Base-by-base conservation (phyloP, 768 basidiomycete genomes). In the Tricholoma furcatifolium region DNA sequence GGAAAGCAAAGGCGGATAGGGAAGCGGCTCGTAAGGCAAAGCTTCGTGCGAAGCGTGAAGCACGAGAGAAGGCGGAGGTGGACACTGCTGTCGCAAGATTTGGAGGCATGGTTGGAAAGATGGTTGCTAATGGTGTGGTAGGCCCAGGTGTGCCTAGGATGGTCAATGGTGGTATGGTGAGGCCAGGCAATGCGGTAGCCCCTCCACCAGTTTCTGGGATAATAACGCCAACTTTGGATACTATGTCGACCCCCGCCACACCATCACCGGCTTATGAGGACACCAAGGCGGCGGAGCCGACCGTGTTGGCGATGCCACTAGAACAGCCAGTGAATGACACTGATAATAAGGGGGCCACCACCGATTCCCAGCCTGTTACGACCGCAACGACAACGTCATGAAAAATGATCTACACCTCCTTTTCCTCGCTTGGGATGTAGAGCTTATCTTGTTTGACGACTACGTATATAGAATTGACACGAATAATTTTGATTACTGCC, bases 21-120 rank as follows among this genome's bases (percentile, higher is more conserved):
- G 74, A 75, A 47, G 69, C 67, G 27, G 70, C 61, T 39, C 56
- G 56, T 47, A 70, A 60, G 53, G 57, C 49, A 50, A 67, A 63
- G 57, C 59, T 40, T 32, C 56, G 54, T 32, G 65, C 65, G 51
- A 65, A 52, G 60, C 55, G 54, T 52, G 67, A 64, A 47, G 63
- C 53, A 50, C 46, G 49, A 35, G 66, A 65, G 50, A 59, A 60
- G 32, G 50, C 47, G 47, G 58, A 66, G 53, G 49, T 68, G 43
- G 62, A 68, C 30, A 63, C 55, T 9, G 59, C 65, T 3, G 55
- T 67, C 20, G 59, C 61, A 8, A 61, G 42, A 40, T 45, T 67
- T 21, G 61, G 62, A 23, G 56, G 56, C 6, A 38, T 59, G n/a
- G 62, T 56, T 5, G 52, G 55, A 17, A 39, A 50, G 23, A 38